Percentiles rank a stretch among this genome's conserved stretches.
These are phyloP conservation scores for Cytospora piceae DNA, from an alignment of 2,329 filamentous ascomycete genomes.

Conservation along the genomic window DNA sequence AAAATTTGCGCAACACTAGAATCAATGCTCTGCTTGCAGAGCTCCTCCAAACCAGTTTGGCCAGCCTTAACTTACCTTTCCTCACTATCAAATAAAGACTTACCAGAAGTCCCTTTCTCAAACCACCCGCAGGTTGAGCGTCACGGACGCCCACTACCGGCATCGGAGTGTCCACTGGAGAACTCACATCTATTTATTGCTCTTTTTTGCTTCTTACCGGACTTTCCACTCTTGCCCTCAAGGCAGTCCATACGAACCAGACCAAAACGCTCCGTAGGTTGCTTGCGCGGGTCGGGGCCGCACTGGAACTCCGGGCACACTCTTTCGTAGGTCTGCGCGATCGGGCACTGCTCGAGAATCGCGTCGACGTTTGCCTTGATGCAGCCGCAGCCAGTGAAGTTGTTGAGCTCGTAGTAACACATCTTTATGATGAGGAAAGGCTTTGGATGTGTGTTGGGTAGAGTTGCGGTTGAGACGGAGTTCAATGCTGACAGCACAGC, in stretches of 20 bases:
- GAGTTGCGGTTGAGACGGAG: background rate
- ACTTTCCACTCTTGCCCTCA: background rate
- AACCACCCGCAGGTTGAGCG: background rate
- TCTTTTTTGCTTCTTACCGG: conserved; percentile 16
- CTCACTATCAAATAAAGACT: conserved; percentile 3
- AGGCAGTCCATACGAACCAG: conserved; percentile 22
- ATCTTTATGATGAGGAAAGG: background rate
- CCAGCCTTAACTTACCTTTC: background rate
- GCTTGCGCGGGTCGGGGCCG: background rate
- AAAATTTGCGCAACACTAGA: too few species aligned
- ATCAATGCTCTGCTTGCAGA: background rate
- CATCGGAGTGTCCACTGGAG: background rate
- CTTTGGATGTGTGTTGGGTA: background rate
- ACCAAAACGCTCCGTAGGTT: conserved; percentile 15
- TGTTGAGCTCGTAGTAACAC: conserved; percentile 10
- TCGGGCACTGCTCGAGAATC: background rate
- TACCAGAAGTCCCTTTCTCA: background rate
- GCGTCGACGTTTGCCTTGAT: background rate
- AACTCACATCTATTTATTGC: conserved; percentile 9
- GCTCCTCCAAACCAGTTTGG: background rate
- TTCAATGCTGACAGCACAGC: conserved; percentile 16
- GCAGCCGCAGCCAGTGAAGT: conserved; percentile 23
- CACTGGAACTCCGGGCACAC: conserved; percentile 13
- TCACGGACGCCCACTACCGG: background rate
- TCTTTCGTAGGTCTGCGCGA: conserved; percentile 11